Base-by-base conservation (phyloP, 495 filamentous ascomycete species). In the Penicillium maclennaniae region DNA sequence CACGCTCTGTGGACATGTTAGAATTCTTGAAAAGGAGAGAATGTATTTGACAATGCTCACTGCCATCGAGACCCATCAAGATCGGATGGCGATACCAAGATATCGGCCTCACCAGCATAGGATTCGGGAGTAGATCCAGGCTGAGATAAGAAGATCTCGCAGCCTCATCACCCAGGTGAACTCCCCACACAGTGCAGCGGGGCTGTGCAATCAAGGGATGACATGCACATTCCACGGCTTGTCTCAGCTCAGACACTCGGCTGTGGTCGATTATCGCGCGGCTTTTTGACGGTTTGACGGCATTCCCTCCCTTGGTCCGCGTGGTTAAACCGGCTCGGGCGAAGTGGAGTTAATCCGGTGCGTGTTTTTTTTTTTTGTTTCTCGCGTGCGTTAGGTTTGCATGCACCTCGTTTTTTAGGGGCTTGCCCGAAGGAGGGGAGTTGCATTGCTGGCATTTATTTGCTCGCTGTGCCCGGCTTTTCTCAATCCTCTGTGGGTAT, bases 201-300 rank as follows among this genome's bases (percentile, higher is more conserved):
- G 62, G 62, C 62, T 53, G 62, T 63, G 62, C 58, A 66, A 66
- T 61, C 60, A 66, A 63, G 60, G 60, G 60, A 63, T 66, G 56
- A 59, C 52, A 61, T 56, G 51, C 51, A 50, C 62, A 65, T 65
- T 65, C 62, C 54, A 56, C 23, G 42, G 21, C 1, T 28, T 49
- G 45, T 45, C 52, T 51, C 50, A 53, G 17, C 47, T 15, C 20
- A 21, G 34, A 28, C 49, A 36, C 45, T 14, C 44, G n/a, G 1
- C 10, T 14, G 5, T 34, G 0, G 31, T 23, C 2, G 2, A 23
- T 23, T 23, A 40, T 17, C 8, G 37, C 37, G 37, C 6, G 37
- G 34, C 2, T 37, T 37, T 40, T 26, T 48, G n/a, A 14, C 21
- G 17, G 31, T 14, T 14, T 34, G 31, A 34, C 8, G 36, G 47